phyloP scores from a whole-genome alignment of 345 rosid genomes.

The Mangifera indica region DNA sequence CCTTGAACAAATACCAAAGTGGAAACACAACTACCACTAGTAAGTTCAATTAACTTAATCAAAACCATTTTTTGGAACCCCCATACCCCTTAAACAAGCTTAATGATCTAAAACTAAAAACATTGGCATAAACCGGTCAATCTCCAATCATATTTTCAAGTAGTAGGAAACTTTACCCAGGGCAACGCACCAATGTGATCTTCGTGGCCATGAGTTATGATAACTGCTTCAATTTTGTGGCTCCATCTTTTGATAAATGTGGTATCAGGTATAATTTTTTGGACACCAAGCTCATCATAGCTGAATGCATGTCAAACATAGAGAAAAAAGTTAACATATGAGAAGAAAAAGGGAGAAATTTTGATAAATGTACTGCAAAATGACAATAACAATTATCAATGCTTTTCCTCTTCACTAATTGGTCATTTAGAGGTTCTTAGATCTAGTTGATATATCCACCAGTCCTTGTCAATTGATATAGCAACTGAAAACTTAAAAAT shows the following conservation, averaged over 20 bases:
- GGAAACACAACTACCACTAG: neutral
- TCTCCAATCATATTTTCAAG: constrained; percentile 16
- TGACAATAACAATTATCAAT: constrained; percentile 3
- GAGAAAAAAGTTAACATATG: constrained; percentile 18
- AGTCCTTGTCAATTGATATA: neutral
- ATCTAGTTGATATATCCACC: neutral
- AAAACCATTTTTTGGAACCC: too few species aligned
- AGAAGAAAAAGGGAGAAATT: constrained; percentile 9
- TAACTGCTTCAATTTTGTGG: constrained; percentile 94
- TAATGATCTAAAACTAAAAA: neutral
- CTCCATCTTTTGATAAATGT: constrained; percentile 92
- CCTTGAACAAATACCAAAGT: neutral
- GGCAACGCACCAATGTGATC: constrained; percentile 99
- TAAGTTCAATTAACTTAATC: neutral
- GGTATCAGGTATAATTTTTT: constrained; percentile 92
- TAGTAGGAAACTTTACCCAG: constrained; percentile 82
- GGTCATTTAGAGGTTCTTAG: neutral
- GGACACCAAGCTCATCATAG: constrained; percentile 90
- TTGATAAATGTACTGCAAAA: constrained; percentile 1
- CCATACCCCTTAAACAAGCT: neutral
- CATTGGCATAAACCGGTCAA: neutral
- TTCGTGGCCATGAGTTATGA: constrained; percentile 98
- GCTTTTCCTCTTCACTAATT: neutral
- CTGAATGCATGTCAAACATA: constrained; percentile 39
- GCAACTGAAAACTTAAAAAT: constrained; percentile 8